A percentile compares a stretch with the other conserved stretches of the same genome.
Conservation (phyloP, 192 early-diverging fungal genomes). For the Chytriomyces confervae region DNA sequence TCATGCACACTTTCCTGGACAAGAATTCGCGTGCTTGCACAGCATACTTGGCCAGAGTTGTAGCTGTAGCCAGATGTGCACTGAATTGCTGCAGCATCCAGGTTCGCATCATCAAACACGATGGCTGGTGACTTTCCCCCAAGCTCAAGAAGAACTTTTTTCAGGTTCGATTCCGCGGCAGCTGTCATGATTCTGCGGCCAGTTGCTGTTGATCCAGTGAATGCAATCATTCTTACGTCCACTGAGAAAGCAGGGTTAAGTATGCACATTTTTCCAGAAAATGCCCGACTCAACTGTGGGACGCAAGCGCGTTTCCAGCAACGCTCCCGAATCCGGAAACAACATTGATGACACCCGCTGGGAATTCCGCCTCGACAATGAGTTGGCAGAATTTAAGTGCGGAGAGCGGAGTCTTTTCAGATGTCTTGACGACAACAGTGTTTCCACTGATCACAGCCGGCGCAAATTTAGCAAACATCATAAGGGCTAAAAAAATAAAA, state of each 20-base stretch:
- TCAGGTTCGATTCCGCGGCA: conserved; percentile 48
- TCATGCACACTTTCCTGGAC: conserved; percentile 61
- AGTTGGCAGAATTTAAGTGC: conserved; percentile 46
- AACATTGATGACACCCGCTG: conserved; percentile 55
- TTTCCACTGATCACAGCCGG: conserved; percentile 49
- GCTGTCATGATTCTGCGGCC: conserved; percentile 38
- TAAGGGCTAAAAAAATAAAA: conserved; percentile 4
- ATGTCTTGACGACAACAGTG: conserved; percentile 45
- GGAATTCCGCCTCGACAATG: conserved; percentile 42
- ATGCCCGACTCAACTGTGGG: conserved; percentile 22
- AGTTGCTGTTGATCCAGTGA: conserved; percentile 48
- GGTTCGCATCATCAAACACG: conserved; percentile 54
- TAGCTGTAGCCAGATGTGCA: conserved; percentile 14
- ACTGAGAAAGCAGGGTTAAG: too few relatives aligned
- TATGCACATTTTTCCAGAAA: too few relatives aligned
- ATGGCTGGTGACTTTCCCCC: conserved; percentile 60
- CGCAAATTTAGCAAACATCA: conserved; percentile 47
- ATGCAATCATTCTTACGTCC: conserved; percentile 41
- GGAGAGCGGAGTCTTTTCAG: conserved; percentile 43
- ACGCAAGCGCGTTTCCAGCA: conserved; percentile 47
- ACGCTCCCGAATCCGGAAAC: conserved; percentile 46
- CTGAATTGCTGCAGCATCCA: conserved; percentile 51
- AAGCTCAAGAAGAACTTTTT: conserved; percentile 56
- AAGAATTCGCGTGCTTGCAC: conserved; percentile 56
- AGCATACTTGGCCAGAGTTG: conserved; percentile 60